Base-by-base conservation (phyloP, 2,329 filamentous ascomycete genomes). In the Nigrospora oryzae region DNA sequence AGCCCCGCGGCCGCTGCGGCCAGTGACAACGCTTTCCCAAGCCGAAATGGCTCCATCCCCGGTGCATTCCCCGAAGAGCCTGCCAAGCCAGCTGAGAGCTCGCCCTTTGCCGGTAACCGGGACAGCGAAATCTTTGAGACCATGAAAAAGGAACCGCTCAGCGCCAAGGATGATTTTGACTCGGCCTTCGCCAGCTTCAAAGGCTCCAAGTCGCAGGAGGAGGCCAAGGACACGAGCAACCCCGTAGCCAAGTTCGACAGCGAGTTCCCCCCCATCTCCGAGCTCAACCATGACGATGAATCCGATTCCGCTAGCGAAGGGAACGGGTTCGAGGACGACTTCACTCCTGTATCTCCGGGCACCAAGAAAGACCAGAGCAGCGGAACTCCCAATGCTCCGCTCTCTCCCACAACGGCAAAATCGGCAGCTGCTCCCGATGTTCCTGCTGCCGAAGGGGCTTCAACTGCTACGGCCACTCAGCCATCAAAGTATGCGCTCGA, bases 181-280 rank as follows among this genome's bases (percentile, higher is more conserved):
- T 82, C 83, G 49, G 88, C 88, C 2, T 94, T 94, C 68, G 86
- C 85, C 37, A 83, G 82, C 46, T 91, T 93, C 55, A 71, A 73
- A 40, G 28, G 40, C 33, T 56, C 50, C 54, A 77, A 76, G 55
- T 64, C 61, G 41, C 71, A 70, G 49, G 69, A 68, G 43, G 72
- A 69, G 47, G 51, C 63, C 7, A 63, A 65, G 15, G 69, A 70
- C 13, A 58, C 63, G n/a, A 59, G 63, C 34, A 74, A 74, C 49
- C 58, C 67, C 2, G 68, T 69, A 16, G 61, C 75, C 3, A 70
- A 65, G 44, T 85, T 87, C 55, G 76, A 82, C 57, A 75, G 80
- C 17, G 93, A 97, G 60, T 97, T 97, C 59, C 93, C 93, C 31
- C 93, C 91, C 1, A 95, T 97, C 48, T 83, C 84, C n/a, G 88